Evolutionary conservation across 1,139 yeast species (phyloP).

Genomic region (Geotrichum citri-aurantii): DNA sequence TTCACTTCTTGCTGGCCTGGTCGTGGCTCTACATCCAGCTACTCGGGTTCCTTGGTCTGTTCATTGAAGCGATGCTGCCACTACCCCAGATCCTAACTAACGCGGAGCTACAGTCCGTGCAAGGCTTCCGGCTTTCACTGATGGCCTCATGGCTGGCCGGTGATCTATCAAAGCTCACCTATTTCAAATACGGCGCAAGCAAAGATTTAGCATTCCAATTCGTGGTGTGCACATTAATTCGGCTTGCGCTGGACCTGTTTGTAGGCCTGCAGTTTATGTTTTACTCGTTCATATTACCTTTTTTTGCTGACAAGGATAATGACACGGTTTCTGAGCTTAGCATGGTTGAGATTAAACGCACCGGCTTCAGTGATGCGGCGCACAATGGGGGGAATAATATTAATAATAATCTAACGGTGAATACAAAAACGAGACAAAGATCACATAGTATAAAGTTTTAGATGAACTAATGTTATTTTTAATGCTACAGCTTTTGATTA

Average conservation of each 20-base stretch:
- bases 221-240: conserved; percentile 72
- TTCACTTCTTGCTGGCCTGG: conserved; percentile 45
- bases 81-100: conserved; percentile 79
- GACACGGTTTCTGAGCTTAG: not conserved
- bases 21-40: conserved; percentile 46
- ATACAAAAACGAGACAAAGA: conserved; percentile 7
- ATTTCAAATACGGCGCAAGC: conserved; percentile 65
- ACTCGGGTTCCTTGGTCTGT: conserved; percentile 66
- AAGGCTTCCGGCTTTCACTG: conserved; percentile 71
- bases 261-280: conserved; percentile 71
- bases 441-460: conserved; percentile 11
- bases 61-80: conserved; percentile 78
- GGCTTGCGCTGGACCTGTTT: conserved; percentile 67
- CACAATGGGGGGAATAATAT: not conserved
- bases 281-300: conserved; percentile 32
- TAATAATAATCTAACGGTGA: not conserved
- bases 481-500: not conserved
- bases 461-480: not conserved
- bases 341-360: not conserved
- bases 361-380: not conserved
- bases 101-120: conserved; percentile 60
- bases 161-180: conserved; percentile 70
- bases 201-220: conserved; percentile 59
- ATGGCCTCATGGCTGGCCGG: conserved; percentile 86
- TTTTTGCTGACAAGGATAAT: not conserved